Conservation (phyloP, 768 basidiomycete genomes). For the Hortiboletus campestris region DNA sequence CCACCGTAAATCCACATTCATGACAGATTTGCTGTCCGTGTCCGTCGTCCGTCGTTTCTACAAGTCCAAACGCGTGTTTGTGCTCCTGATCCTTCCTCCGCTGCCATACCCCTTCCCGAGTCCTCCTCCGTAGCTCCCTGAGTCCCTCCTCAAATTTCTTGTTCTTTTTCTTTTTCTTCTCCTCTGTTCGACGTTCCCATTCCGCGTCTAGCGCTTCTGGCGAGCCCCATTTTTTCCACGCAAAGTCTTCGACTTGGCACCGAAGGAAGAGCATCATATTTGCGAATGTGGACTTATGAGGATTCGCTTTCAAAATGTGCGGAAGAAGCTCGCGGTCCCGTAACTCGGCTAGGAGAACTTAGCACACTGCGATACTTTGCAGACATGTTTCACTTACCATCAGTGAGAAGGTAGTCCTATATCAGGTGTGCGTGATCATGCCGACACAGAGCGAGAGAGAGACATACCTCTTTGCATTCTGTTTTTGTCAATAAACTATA, state of each 20-base stretch:
- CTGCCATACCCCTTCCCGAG: slow-evolving; percentile 90
- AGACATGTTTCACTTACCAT: slow-evolving; percentile 52
- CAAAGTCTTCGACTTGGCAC: slow-evolving; percentile 92
- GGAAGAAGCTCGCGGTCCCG: slow-evolving; percentile 90
- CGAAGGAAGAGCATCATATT: slow-evolving; percentile 99
- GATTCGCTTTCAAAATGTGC: slow-evolving; percentile 91
- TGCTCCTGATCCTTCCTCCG: slow-evolving; percentile 84
- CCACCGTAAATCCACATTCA: slow-evolving; percentile 87
- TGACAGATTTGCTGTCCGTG: slow-evolving; percentile 73
- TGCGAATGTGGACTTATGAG: slow-evolving; percentile 90
- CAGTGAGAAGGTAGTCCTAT: slow-evolving; percentile 93
- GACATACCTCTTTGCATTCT: slow-evolving; percentile 87
- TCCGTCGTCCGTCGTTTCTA: slow-evolving; percentile 53
- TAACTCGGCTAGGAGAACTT: slow-evolving; percentile 68
- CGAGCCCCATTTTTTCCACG: slow-evolving; percentile 98
- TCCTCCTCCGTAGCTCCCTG: slow-evolving; percentile 77
- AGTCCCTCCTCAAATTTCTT: slow-evolving; percentile 94
- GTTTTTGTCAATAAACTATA: slow-evolving; percentile 97
- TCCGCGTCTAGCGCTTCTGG: slow-evolving; percentile 88
- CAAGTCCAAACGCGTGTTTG: slow-evolving; percentile 73
- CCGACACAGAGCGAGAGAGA: not conserved
- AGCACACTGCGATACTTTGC: not conserved
- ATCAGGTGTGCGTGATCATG: not conserved
- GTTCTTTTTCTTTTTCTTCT: slow-evolving; percentile 88
- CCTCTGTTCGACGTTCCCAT: slow-evolving; percentile 71